Base-by-base conservation (phyloP, 2,329 filamentous ascomycete species). In the Talaromyces sp. region DNA sequence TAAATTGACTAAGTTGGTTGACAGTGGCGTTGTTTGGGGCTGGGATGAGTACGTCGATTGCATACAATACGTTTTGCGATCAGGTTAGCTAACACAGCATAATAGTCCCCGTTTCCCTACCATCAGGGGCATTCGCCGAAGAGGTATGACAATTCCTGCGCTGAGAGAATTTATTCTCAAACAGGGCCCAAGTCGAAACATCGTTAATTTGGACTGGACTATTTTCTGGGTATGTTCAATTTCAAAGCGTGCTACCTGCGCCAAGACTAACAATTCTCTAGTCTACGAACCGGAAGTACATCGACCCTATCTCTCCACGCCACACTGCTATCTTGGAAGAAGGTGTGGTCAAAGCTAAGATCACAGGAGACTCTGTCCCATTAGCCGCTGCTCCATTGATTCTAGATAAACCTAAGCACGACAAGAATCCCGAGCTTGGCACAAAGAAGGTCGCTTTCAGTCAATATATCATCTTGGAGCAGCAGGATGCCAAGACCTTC, bases 381-480 rank as follows among this genome's bases (percentile, higher is more conserved):
- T 81, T 82, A 68, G 81, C 84, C 86, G 84, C 82, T 22, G 78
- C 79, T 57, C 78, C 86, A 4, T 82, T 83, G 68, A 83, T 81
- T 19, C 86, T 91, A 69, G 85, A 95, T 62, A 92, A 89, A 74
- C 88, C 89, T 41, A 89, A 91, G 75, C 92, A 97, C 75, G 86
- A 84, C 68, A 97, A 97, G 83, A 96, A 97, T 78, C 81, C 87
- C 45, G 84, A 86, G 1, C 80, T 97, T 6, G 93, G 93, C 60
- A 86, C 79, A 66, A 97, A 97, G 82, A 89, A 90, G 76, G 89
- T 96, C 5, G 81, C 84, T 25, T 95, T 87, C 73, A 89, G 88
- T 69, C 82, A 83, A 58, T 82, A 86, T 62, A 80, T 97, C 63
- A 78, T 94, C 61, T 78, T 97, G 54, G 93, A 97, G 70, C 93